Base-by-base conservation (phyloP, 441 rosid species). In the Gossypium schwendimanii region DNA sequence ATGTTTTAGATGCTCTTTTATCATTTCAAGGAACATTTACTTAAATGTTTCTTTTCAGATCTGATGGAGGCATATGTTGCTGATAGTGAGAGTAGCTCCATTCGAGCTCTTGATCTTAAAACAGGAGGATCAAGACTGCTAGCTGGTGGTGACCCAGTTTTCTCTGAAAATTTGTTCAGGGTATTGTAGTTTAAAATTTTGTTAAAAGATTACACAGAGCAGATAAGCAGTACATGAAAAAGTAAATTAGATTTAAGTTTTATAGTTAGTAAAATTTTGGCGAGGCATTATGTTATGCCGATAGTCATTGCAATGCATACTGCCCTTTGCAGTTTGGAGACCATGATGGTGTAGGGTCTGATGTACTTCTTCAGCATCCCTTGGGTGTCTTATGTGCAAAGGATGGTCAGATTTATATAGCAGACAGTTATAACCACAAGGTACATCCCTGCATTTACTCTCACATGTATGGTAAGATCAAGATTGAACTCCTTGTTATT, bases 351-450 rank as follows among this genome's bases (percentile, higher is more conserved):
- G 81, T 77, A 55, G 98, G 94, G 26, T 83, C 94, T 71, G 98
- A 91, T 80, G 99, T 91, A 14, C 97, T 92, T 78, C 89, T 94
- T 67, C 98, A 94, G 83, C 98, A 94, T 83, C 99, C 99, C 8
- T 68, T 94, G 65, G 99, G 99, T 76, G 93, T 94, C 59, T 80
- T 84, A 68, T 91, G 93, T 66, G 86, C 93, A 8, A 87, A 79
- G 63, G 82, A 89, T 57, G 97, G 98, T 57, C 94, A 87, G 71
- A 79, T 94, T 33, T 94, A 91, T 79, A 71, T 94, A 77, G 85
- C 99, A 67, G 99, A 94, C 80, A 94, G 99, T 84, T 94, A 92
- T 71, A 94, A 94, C 78, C 99, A 94, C 84, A 92, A 94, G 99
- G 98, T 91, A 73, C 23, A 39, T 41, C 10, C 44, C 20, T n/a